Conservation (phyloP, 805 yeast species). For the Schwanniomyces vanrijiae region DNA sequence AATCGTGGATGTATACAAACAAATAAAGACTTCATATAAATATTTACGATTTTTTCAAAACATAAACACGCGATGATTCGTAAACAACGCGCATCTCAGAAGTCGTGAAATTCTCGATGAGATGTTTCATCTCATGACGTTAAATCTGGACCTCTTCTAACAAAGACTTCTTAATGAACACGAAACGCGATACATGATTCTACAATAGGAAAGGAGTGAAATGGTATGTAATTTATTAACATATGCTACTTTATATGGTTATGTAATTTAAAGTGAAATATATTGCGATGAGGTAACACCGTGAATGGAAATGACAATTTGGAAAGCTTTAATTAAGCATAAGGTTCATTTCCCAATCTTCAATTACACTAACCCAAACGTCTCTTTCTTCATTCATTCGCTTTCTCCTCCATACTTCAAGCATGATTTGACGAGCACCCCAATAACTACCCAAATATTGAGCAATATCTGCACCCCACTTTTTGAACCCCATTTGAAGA, state of each 20-base stretch:
- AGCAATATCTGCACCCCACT: conserved; percentile 69
- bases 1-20: background rate
- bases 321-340: conserved; percentile 54
- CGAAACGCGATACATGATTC: background rate
- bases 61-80: conserved; percentile 1
- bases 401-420: conserved; percentile 82
- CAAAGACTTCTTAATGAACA: background rate
- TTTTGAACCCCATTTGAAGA: conserved; percentile 64
- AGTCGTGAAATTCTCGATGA: background rate
- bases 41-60: background rate
- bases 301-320: background rate
- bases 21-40: background rate
- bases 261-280: background rate
- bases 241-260: background rate
- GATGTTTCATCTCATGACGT: background rate
- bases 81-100: conserved; percentile 1
- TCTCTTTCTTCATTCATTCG: conserved; percentile 56
- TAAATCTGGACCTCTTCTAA: background rate
- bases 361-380: conserved; percentile 76
- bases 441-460: conserved; percentile 68
- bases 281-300: background rate
- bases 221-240: background rate
- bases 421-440: conserved; percentile 83
- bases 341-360: conserved; percentile 83
- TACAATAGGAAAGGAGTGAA: background rate